A percentile compares a stretch with the other conserved stretches of the same genome.
Evolutionary conservation across 2,329 filamentous ascomycete genomes (phyloP).

Genomic region (Nemania sp.): DNA sequence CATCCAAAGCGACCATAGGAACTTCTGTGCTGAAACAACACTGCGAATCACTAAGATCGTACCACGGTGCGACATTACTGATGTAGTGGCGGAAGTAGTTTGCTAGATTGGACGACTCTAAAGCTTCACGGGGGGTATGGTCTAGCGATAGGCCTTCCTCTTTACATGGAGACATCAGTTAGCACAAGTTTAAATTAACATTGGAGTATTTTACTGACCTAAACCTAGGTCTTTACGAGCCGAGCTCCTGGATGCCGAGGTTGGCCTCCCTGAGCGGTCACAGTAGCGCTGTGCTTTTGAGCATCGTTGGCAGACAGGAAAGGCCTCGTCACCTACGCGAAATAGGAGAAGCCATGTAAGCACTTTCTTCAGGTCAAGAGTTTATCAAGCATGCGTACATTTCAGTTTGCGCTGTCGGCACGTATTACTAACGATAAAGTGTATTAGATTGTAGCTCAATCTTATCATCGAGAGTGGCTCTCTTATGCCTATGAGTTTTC

Average conservation of each 20-base stretch:
- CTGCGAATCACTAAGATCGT: conserved; percentile 58
- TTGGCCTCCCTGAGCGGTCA: conserved; percentile 47
- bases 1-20: conserved; percentile 54
- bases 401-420: conserved; percentile 55
- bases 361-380: background rate
- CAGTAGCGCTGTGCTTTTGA: conserved; percentile 51
- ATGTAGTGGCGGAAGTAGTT: conserved; percentile 57
- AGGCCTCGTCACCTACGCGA: conserved; percentile 49
- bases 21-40: conserved; percentile 54
- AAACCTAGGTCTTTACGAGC: background rate
- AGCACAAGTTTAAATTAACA: background rate
- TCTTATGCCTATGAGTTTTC: background rate
- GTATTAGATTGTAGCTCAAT: conserved; percentile 19
- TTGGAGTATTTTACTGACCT: background rate
- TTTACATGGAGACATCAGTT: background rate
- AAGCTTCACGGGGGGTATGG: conserved; percentile 47
- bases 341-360: background rate
- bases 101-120: conserved; percentile 51
- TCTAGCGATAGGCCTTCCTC: background rate
- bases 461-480: background rate
- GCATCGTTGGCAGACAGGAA: conserved; percentile 53
- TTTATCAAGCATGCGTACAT: conserved; percentile 42
- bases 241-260: conserved; percentile 13
- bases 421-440: conserved; percentile 49
- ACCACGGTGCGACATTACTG: conserved; percentile 57